Evolutionary conservation across 768 basidiomycete genomes (phyloP).

Genomic region (Mycena sanguinolenta): DNA sequence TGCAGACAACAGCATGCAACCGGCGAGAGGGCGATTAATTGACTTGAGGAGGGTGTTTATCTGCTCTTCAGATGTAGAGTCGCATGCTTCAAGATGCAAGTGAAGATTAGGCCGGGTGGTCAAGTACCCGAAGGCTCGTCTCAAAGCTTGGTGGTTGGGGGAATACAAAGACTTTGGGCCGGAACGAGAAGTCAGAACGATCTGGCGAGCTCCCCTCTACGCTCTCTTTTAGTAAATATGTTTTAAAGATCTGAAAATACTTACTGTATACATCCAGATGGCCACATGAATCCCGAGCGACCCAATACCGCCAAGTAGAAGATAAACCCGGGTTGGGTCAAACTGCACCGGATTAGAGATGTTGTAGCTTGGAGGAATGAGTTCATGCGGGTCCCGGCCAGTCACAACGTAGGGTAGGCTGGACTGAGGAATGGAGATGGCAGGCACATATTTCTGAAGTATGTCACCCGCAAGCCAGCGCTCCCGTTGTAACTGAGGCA

Average conservation of each 20-base stretch:
- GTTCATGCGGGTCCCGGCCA: constrained; percentile 18
- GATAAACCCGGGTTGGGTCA: constrained; percentile 46
- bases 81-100: constrained; percentile 46
- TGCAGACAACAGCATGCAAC: constrained; percentile 49
- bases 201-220: constrained; percentile 51
- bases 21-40: constrained; percentile 44
- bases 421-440: not conserved
- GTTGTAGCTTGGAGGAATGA: not conserved
- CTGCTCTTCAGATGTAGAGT: constrained; percentile 42
- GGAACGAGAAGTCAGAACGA: constrained; percentile 53
- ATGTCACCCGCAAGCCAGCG: not conserved
- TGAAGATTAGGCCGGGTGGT: constrained; percentile 43
- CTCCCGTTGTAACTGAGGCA: not conserved
- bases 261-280: constrained; percentile 57
- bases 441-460: not conserved
- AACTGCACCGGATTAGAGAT: constrained; percentile 34
- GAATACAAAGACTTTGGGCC: constrained; percentile 36
- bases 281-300: constrained; percentile 53
- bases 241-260: constrained; percentile 8
- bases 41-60: constrained; percentile 39
- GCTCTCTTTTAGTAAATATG: not conserved
- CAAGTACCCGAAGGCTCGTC: constrained; percentile 44
- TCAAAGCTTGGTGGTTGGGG: not conserved
- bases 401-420: not conserved
- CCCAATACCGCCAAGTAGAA: constrained; percentile 57